Percentiles rank a stretch among this genome's conserved stretches.
These are phyloP conservation scores for Pyricularia sp. DNA, from an alignment of 2,329 filamentous ascomycete genomes.

Conservation along the genomic window DNA sequence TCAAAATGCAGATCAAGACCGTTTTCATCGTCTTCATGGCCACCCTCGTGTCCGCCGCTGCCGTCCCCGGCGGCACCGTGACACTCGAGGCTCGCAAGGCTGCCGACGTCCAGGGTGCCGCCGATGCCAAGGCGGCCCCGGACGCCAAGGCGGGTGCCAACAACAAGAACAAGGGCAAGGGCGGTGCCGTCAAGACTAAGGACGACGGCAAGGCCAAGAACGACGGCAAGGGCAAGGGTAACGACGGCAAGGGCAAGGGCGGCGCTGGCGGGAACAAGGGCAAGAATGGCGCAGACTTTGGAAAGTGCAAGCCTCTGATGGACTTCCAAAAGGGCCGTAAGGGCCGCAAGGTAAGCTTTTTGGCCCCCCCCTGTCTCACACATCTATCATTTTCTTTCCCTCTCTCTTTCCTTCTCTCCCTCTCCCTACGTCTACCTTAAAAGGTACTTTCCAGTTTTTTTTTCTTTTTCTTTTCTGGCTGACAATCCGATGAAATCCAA, in stretches of 20 bases:
- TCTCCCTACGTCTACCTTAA: background rate
- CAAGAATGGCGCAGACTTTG: conserved; percentile 33
- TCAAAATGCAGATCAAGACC: conserved; percentile 10
- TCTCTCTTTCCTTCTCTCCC: background rate
- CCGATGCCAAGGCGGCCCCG: no score
- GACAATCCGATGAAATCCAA: background rate
- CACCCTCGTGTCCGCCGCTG: conserved; percentile 12
- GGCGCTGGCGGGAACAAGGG: background rate
- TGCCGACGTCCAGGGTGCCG: no score
- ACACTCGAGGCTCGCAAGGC: background rate
- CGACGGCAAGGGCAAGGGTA: no score
- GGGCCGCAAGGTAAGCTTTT: conserved; percentile 26
- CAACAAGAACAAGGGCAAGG: no score
- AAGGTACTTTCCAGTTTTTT: background rate
- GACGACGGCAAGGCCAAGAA: no score
- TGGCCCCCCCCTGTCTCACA: no score
- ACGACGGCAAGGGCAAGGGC: conserved; percentile 5
- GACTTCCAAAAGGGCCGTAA: conserved; percentile 46
- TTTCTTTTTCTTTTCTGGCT: background rate
- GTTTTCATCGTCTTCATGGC: conserved; percentile 15
- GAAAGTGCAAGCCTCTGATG: conserved; percentile 38
- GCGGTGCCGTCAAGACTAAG: no score
- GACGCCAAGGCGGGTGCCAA: no score
- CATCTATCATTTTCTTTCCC: no score
- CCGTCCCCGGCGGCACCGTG: conserved; percentile 7